These are phyloP conservation scores for Rhizoclosmatium globosum DNA, from an alignment of 192 early-diverging fungal species.

Conservation along the genomic window DNA sequence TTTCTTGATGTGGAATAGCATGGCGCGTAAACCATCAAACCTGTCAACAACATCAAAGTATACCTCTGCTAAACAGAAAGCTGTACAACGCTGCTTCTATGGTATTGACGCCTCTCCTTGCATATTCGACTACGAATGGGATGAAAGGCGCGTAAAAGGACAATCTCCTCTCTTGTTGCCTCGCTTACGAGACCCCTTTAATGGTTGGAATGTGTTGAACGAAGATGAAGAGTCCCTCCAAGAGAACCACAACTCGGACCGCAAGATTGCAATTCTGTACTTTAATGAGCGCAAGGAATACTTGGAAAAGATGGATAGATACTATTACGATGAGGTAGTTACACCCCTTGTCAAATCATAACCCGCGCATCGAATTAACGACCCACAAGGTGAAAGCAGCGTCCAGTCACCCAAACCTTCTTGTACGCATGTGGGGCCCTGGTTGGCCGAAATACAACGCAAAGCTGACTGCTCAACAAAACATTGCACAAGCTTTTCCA, in stretches of 20 bases:
- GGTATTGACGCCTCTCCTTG: background rate
- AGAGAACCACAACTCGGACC: background rate
- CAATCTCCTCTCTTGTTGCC: background rate
- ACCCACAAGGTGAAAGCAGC: slow-evolving; percentile 10
- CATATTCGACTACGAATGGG: slow-evolving; percentile 1
- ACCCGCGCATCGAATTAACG: background rate
- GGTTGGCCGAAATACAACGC: slow-evolving; percentile 11
- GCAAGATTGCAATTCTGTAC: slow-evolving; percentile 17
- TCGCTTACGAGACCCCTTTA: background rate
- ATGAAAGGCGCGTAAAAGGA: background rate
- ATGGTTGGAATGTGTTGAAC: background rate
- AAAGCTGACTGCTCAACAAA: slow-evolving; percentile 4
- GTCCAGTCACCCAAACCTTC: background rate
- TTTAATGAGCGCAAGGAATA: slow-evolving; percentile 29
- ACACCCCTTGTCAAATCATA: background rate
- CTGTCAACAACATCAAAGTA: no score
- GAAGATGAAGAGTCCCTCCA: background rate
- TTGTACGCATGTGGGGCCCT: slow-evolving; percentile 7
- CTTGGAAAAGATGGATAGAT: slow-evolving; percentile 32
- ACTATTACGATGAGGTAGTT: slow-evolving; percentile 29
- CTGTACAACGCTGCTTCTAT: background rate
- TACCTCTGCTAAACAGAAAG: background rate
- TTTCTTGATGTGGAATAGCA: no score
- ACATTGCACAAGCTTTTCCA: slow-evolving; percentile 13
- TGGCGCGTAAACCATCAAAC: no score